A percentile compares a stretch with the other conserved stretches of the same genome.
Conservation (phyloP, 345 rosid species). For the Linum tenue region DNA sequence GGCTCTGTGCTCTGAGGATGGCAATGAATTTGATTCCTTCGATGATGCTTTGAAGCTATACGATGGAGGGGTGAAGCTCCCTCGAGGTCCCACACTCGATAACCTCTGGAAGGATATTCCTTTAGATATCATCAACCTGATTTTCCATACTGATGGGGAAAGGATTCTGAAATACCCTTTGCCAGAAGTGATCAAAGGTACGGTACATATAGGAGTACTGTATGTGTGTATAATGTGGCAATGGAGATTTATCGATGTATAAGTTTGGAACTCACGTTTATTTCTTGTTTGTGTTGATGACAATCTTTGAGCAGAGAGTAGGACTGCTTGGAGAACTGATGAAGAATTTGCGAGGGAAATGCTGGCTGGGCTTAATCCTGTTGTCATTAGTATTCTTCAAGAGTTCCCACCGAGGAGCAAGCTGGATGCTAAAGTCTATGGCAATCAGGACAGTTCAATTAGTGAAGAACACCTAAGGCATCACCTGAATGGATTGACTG, state of each 20-base stretch:
- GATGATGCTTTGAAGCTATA: constrained; percentile 27
- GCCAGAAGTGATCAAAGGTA: constrained; percentile 37
- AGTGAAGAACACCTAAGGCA: constrained; percentile 40
- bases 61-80: constrained; percentile 29
- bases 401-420: constrained; percentile 71
- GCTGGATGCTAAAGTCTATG: constrained; percentile 39
- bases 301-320: constrained; percentile 17
- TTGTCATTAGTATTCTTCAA: constrained; percentile 53
- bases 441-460: constrained; percentile 47
- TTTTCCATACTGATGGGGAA: constrained; percentile 29
- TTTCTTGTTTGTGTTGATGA: neutral
- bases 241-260: too few relatives aligned
- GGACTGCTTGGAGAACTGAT: constrained; percentile 39
- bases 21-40: constrained; percentile 34
- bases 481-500: constrained; percentile 39
- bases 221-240: neutral
- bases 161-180: constrained; percentile 24
- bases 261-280: neutral
- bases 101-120: constrained; percentile 23
- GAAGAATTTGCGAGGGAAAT: constrained; percentile 18
- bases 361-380: constrained; percentile 31
- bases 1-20: constrained; percentile 23
- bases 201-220: too few relatives aligned
- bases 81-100: constrained; percentile 16
- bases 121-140: constrained; percentile 29